Conservation (phyloP, 2,329 filamentous ascomycete species). For the Monilinia aucupariae region DNA sequence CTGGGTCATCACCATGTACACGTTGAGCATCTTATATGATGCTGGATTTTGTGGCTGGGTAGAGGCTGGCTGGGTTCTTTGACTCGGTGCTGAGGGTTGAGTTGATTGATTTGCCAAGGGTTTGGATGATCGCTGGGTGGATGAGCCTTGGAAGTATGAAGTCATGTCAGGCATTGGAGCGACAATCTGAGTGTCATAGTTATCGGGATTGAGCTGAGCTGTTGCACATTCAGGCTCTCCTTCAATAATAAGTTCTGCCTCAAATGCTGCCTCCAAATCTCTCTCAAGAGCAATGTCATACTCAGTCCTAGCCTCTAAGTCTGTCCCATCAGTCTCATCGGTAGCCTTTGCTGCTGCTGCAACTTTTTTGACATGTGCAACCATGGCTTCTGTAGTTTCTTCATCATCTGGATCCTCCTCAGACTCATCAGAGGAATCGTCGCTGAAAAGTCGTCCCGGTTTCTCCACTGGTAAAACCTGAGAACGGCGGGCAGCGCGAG, state of each 20-base stretch:
- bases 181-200: background rate
- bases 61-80: background rate
- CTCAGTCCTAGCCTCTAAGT: background rate
- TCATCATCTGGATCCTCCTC: constrained; percentile 25
- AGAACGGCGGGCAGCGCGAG: background rate
- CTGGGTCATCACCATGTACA: constrained; percentile 14
- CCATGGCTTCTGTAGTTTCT: background rate
- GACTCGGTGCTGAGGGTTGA: background rate
- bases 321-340: background rate
- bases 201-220: background rate
- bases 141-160: background rate
- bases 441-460: background rate
- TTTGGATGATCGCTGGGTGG: background rate
- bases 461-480: background rate
- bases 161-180: constrained; percentile 1
- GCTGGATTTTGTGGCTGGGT: background rate
- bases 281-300: background rate
- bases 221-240: background rate
- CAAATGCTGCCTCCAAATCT: background rate
- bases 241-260: background rate
- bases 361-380: background rate
- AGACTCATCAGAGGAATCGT: constrained; percentile 14
- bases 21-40: constrained; percentile 11
- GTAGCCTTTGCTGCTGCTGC: no score
- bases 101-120: background rate